These are phyloP conservation scores for Quercus phellos DNA, from an alignment of 331 rosid species.

Conservation along the genomic window DNA sequence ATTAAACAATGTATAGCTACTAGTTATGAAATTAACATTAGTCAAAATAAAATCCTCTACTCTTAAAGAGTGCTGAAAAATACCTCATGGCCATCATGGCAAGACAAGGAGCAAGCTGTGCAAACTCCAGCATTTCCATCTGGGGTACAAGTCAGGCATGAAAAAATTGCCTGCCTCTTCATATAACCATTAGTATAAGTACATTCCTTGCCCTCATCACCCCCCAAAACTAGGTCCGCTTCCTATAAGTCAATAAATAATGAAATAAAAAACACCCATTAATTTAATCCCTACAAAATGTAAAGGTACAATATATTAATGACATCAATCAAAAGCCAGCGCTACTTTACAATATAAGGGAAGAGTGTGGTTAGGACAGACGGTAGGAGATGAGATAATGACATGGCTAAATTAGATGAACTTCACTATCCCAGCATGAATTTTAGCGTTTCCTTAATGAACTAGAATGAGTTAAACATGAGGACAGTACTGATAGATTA, in stretches of 20 bases:
- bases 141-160: conserved; percentile 93
- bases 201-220: conserved; percentile 97
- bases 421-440: background rate
- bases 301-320: background rate
- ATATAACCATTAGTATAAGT: conserved; percentile 83
- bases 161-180: conserved; percentile 97
- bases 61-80: background rate
- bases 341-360: background rate
- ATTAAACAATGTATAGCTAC: background rate
- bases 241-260: conserved; percentile 38
- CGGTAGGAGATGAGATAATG: background rate
- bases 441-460: background rate
- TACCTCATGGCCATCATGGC: conserved; percentile 99
- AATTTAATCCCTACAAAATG: background rate
- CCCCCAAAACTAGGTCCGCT: conserved; percentile 94
- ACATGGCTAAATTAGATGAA: too few species aligned
- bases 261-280: background rate
- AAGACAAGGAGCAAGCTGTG: conserved; percentile 94
- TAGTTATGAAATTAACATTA: background rate
- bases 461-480: background rate
- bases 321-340: background rate
- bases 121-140: conserved; percentile 98
- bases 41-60: background rate
- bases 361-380: background rate
- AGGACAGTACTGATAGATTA: background rate